Conservation (phyloP, 2,329 filamentous ascomycete species). For the Monilinia vaccinii-corymbosi region DNA sequence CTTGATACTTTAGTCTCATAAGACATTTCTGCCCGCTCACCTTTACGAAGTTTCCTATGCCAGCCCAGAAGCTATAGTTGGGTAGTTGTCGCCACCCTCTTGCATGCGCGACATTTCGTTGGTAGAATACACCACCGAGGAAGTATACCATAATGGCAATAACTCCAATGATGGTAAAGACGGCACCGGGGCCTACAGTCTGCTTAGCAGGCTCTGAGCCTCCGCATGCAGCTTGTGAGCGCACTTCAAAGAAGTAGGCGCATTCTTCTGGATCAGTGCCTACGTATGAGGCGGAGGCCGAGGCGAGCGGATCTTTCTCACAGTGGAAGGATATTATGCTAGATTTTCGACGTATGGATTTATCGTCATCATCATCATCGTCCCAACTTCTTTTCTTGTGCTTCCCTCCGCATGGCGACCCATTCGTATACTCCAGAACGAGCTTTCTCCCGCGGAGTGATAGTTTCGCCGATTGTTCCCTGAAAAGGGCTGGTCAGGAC, state of each 20-base stretch:
- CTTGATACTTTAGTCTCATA: slow-evolving; percentile 19
- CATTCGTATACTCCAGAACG: slow-evolving; percentile 66
- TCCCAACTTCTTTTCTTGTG: slow-evolving; percentile 32
- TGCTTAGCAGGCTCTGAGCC: slow-evolving; percentile 60
- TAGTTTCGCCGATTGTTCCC: slow-evolving; percentile 31
- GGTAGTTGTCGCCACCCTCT: slow-evolving; percentile 91
- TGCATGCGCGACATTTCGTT: slow-evolving; percentile 87
- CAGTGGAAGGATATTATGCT: slow-evolving; percentile 90
- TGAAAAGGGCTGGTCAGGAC: slow-evolving; percentile 7
- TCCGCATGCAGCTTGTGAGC: slow-evolving; percentile 72
- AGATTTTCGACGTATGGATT: slow-evolving; percentile 51
- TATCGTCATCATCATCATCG: slow-evolving; percentile 29
- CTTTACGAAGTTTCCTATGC: slow-evolving; percentile 74
- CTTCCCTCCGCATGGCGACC: slow-evolving; percentile 58
- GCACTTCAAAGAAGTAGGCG: slow-evolving; percentile 90
- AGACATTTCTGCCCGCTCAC: slow-evolving; percentile 41
- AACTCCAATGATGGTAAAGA: slow-evolving; percentile 80
- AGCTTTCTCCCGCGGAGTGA: slow-evolving; percentile 62
- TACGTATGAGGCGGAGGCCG: slow-evolving; percentile 72
- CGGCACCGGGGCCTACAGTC: slow-evolving; percentile 58
- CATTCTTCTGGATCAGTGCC: slow-evolving; percentile 79
- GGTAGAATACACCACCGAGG: slow-evolving; percentile 88
- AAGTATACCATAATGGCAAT: slow-evolving; percentile 79
- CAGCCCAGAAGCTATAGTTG: slow-evolving; percentile 88
- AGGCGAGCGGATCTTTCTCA: slow-evolving; percentile 67